Conservation (phyloP, 176 grass and related monocot genomes). For the Stipa capillata region DNA sequence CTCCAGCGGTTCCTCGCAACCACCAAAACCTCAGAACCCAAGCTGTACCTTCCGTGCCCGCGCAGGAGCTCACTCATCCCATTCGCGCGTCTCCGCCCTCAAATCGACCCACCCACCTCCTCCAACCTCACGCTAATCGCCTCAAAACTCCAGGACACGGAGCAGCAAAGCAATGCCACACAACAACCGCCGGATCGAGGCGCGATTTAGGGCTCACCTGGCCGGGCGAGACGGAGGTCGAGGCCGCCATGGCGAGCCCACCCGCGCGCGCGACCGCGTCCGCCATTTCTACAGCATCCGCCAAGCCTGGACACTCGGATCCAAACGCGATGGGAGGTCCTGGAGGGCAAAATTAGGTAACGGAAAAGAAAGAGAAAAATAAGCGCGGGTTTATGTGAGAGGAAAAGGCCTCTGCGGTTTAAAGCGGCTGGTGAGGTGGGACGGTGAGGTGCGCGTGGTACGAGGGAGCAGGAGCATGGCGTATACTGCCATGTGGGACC, state of each 20-base stretch:
- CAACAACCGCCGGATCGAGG: neutral
- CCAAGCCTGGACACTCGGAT: constrained; percentile 4
- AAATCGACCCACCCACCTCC: no score
- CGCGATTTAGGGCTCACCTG: constrained; percentile 38
- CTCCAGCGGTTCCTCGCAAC: neutral
- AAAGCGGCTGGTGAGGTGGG: constrained; percentile 33
- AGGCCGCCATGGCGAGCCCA: constrained; percentile 12
- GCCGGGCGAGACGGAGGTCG: constrained; percentile 34
- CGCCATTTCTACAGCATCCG: constrained; percentile 35
- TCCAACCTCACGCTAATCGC: neutral
- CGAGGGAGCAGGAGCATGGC: neutral
- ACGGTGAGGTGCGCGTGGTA: constrained; percentile 12
- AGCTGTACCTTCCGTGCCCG: neutral
- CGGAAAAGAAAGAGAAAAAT: neutral
- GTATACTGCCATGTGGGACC: neutral
- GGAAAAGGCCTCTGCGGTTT: constrained; percentile 23
- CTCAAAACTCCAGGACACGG: neutral
- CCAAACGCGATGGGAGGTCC: no score
- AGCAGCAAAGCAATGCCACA: neutral
- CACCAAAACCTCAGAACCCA: constrained; percentile 2
- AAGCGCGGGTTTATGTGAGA: constrained; percentile 26
- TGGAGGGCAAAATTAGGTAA: neutral
- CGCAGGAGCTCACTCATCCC: neutral
- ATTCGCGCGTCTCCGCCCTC: no score
- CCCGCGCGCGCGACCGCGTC: constrained; percentile 24